These are phyloP conservation scores for Hippophae gyantsensis DNA, from an alignment of 306 rosid genomes.

Conservation along the genomic window DNA sequence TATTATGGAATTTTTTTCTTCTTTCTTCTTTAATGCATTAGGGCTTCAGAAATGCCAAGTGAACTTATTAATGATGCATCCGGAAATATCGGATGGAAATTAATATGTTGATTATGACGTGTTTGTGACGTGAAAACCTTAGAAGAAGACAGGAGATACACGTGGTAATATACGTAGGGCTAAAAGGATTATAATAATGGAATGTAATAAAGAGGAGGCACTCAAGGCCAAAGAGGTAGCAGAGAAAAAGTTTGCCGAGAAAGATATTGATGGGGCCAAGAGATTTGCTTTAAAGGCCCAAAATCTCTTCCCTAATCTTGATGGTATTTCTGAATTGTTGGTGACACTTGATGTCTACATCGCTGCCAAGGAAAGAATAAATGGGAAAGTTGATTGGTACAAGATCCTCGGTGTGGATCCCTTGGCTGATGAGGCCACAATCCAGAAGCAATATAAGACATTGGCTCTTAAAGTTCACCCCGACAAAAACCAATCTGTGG, in stretches of 20 bases:
- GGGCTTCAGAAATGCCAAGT: conserved; percentile 21
- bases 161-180: conserved; percentile 13
- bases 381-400: conserved; percentile 60
- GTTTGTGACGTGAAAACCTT: conserved; percentile 13
- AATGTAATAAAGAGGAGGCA: conserved; percentile 47
- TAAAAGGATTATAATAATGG: conserved; percentile 40
- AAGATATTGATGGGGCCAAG: conserved; percentile 41
- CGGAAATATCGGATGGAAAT: conserved; percentile 13
- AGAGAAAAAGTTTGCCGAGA: conserved; percentile 43
- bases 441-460: conserved; percentile 45
- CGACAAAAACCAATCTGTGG: conserved; percentile 68
- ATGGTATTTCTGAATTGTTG: conserved; percentile 49
- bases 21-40: background rate
- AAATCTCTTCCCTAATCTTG: conserved; percentile 42
- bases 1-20: conserved; percentile 22
- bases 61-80: conserved; percentile 15
- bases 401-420: conserved; percentile 62
- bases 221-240: conserved; percentile 50
- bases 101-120: conserved; percentile 8
- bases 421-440: conserved; percentile 41
- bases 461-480: conserved; percentile 61
- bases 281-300: conserved; percentile 58
- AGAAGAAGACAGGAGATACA: conserved; percentile 20
- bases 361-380: conserved; percentile 42
- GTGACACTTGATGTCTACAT: conserved; percentile 53